phyloP scores from a whole-genome alignment of 495 filamentous ascomycete genomes.

The Daldinia vernicosa region DNA sequence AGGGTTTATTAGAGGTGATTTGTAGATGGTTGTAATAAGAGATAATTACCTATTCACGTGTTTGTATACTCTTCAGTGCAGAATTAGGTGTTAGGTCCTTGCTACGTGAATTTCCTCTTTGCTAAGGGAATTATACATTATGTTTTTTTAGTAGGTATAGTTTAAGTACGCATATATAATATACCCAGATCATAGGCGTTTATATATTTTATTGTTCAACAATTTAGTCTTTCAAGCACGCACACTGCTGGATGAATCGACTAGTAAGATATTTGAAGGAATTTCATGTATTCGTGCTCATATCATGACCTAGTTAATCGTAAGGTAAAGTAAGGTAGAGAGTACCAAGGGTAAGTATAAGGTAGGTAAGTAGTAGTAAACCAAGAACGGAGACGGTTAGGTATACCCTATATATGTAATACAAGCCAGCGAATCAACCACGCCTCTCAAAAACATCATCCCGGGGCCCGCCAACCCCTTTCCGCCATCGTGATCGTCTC shows the following conservation, averaged over 20 bases:
- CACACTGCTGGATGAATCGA: no score
- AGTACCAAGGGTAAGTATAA: no score
- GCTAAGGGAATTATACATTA: no score
- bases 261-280: neutral
- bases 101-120: no score
- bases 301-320: neutral
- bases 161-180: no score
- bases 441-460: conserved; percentile 16
- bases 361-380: conserved; percentile 1
- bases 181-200: no score
- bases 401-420: conserved; percentile 28
- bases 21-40: neutral
- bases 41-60: neutral
- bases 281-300: neutral
- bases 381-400: neutral
- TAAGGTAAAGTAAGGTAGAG: neutral
- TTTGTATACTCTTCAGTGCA: neutral
- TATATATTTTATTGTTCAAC: no score
- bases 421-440: conserved; percentile 24
- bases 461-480: neutral
- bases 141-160: no score
- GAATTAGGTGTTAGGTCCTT: neutral
- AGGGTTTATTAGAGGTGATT: neutral
- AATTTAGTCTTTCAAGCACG: no score
- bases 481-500: neutral